Conservation (phyloP, 345 rosid species). For the Syzygium aromaticum region DNA sequence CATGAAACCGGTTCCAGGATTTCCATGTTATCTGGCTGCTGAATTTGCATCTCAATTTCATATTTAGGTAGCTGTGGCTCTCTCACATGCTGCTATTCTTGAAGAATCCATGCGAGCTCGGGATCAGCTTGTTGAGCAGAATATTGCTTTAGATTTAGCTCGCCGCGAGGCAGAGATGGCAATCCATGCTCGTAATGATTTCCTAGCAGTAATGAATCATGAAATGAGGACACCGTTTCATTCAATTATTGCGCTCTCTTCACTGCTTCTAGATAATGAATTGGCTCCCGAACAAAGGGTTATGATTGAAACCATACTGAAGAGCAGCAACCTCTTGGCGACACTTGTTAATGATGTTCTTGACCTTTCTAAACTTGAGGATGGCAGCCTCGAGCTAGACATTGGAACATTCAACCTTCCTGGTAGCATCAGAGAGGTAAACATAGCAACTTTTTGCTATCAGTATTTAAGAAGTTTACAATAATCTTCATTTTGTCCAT, state of each 20-base stretch:
- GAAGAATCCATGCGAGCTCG: constrained; percentile 92
- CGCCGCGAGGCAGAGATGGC: constrained; percentile 90
- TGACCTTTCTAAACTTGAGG: constrained; percentile 90
- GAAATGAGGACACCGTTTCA: constrained; percentile 97
- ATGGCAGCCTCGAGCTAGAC: constrained; percentile 79
- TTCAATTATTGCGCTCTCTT: constrained; percentile 78
- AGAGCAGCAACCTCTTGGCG: constrained; percentile 87
- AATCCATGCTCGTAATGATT: constrained; percentile 88
- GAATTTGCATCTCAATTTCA: neutral
- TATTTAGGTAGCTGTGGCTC: constrained; percentile 90
- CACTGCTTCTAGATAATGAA: constrained; percentile 83
- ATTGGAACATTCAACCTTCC: constrained; percentile 55
- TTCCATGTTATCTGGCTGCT: neutral
- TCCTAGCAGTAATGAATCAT: constrained; percentile 94
- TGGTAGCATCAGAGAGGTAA: constrained; percentile 65
- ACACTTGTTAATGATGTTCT: constrained; percentile 82
- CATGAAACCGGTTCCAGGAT: neutral
- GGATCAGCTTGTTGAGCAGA: constrained; percentile 79
- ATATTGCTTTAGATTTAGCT: constrained; percentile 68
- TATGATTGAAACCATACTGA: constrained; percentile 79
- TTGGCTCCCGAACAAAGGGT: constrained; percentile 72
- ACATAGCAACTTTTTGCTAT: neutral
- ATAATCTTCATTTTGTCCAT: neutral
- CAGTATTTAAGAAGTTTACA: neutral
- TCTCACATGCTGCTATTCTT: constrained; percentile 90